Conservation (phyloP, 331 rosid species). For the Telfairia occidentalis region DNA sequence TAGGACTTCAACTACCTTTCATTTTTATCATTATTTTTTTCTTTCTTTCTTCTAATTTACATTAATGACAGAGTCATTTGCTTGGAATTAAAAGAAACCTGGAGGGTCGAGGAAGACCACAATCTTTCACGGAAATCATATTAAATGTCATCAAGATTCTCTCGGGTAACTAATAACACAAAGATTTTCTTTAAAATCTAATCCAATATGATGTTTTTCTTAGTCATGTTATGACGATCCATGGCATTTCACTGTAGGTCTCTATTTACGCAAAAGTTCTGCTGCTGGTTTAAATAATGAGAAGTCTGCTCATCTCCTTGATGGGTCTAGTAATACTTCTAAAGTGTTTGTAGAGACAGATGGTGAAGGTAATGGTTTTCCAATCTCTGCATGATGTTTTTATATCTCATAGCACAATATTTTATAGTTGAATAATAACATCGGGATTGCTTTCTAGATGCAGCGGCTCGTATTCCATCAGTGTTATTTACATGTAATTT, state of each 20-base stretch:
- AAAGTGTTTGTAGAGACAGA: constrained; percentile 28
- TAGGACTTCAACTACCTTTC: too few species aligned
- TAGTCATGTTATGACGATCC: constrained; percentile 4
- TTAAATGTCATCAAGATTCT: constrained; percentile 60
- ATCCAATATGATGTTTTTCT: not conserved
- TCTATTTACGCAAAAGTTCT: constrained; percentile 37
- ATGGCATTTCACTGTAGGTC: constrained; percentile 37
- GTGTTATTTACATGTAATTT: not conserved
- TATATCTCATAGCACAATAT: not conserved
- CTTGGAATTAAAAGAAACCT: constrained; percentile 63
- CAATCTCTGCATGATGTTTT: constrained; percentile 8
- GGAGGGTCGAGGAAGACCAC: constrained; percentile 25
- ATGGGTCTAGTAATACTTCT: constrained; percentile 30
- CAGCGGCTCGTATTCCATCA: not conserved
- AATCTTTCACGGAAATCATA: constrained; percentile 56
- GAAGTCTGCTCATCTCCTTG: constrained; percentile 22
- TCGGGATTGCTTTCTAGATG: not conserved
- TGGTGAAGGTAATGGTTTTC: constrained; percentile 34
- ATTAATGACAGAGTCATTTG: constrained; percentile 56
- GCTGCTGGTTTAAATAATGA: constrained; percentile 30
- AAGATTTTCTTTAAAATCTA: constrained; percentile 7
- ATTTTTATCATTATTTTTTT: too few species aligned
- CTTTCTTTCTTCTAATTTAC: not conserved
- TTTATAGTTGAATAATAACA: not conserved
- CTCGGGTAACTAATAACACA: constrained; percentile 48